Evolutionary conservation across 805 yeast species (phyloP).

Genomic region (Teunomyces pallodes): DNA sequence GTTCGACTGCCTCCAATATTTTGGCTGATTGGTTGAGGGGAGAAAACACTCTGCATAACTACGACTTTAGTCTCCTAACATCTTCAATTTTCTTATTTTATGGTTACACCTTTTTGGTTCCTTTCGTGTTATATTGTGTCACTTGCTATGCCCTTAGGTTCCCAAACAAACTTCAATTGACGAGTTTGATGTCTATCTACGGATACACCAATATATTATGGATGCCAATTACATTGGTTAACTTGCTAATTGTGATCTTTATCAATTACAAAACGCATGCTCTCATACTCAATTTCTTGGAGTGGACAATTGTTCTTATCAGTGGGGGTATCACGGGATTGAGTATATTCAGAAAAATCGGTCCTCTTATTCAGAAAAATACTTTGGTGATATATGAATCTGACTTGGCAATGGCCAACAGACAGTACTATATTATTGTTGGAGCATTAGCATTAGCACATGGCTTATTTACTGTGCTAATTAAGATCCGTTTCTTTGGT

Average conservation of each 20-base stretch:
- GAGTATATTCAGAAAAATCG: constrained; percentile 48
- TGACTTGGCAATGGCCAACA: constrained; percentile 32
- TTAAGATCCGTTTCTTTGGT: constrained; percentile 65
- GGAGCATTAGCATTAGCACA: constrained; percentile 49
- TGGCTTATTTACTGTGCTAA: constrained; percentile 56
- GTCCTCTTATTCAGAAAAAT: constrained; percentile 34
- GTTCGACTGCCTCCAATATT: constrained; percentile 66
- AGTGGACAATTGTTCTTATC: constrained; percentile 59
- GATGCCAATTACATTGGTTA: constrained; percentile 74
- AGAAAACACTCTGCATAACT: constrained; percentile 35
- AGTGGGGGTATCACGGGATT: constrained; percentile 65
- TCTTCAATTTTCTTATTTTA: constrained; percentile 69
- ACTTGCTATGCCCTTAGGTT: constrained; percentile 56
- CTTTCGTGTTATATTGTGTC: constrained; percentile 51
- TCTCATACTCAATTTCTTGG: constrained; percentile 46
- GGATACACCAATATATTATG: constrained; percentile 84
- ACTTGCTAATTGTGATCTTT: constrained; percentile 56
- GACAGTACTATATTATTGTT: constrained; percentile 32
- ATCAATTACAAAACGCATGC: constrained; percentile 33
- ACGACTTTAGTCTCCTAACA: constrained; percentile 59
- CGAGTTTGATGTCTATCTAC: constrained; percentile 68
- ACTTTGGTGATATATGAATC: constrained; percentile 27
- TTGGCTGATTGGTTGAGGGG: constrained; percentile 55
- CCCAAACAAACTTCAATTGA: constrained; percentile 46
- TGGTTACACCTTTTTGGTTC: constrained; percentile 71